Evolutionary conservation across 495 filamentous ascomycete species (phyloP).

Genomic region (Aspergillus saccharolyticus): DNA sequence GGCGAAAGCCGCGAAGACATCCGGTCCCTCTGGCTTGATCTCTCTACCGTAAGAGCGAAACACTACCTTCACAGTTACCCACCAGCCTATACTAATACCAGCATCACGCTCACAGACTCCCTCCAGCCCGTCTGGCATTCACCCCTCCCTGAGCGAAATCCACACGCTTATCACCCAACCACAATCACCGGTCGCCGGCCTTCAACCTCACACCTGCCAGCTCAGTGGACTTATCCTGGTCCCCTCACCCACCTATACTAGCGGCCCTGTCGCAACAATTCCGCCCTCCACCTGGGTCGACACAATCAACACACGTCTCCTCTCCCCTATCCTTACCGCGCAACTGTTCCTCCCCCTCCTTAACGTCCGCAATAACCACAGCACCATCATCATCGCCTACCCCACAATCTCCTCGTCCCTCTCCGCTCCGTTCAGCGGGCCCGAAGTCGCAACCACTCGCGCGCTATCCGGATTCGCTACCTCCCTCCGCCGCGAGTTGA

Average conservation of each 20-base stretch:
- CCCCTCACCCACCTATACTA: conserved; percentile 53
- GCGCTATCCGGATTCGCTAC: conserved; percentile 76
- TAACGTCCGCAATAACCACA: conserved; percentile 43
- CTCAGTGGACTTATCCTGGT: conserved; percentile 77
- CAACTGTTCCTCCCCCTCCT: conserved; percentile 84
- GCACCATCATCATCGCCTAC: conserved; percentile 73
- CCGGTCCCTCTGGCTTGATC: conserved; percentile 73
- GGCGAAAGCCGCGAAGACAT: conserved; percentile 74
- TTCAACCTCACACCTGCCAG: conserved; percentile 65
- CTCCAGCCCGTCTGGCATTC: conserved; percentile 51
- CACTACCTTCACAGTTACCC: neutral
- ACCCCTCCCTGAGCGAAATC: conserved; percentile 48
- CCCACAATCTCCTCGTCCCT: conserved; percentile 80
- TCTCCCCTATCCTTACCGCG: conserved; percentile 81
- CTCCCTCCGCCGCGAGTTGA: conserved; percentile 71
- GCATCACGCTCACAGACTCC: conserved; percentile 40
- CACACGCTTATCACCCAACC: conserved; percentile 61
- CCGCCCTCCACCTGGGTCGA: conserved; percentile 79
- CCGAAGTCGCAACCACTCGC: conserved; percentile 71
- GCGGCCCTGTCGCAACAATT: conserved; percentile 75
- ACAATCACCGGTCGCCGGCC: conserved; percentile 64
- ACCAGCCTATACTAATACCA: too few relatives aligned
- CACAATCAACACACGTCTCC: conserved; percentile 82
- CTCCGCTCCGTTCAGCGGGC: conserved; percentile 74
- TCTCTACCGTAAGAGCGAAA: conserved; percentile 45